These are phyloP conservation scores for Acanthamoeba castellanii DNA, from an alignment of 208 protist species.

Conservation along the genomic window DNA sequence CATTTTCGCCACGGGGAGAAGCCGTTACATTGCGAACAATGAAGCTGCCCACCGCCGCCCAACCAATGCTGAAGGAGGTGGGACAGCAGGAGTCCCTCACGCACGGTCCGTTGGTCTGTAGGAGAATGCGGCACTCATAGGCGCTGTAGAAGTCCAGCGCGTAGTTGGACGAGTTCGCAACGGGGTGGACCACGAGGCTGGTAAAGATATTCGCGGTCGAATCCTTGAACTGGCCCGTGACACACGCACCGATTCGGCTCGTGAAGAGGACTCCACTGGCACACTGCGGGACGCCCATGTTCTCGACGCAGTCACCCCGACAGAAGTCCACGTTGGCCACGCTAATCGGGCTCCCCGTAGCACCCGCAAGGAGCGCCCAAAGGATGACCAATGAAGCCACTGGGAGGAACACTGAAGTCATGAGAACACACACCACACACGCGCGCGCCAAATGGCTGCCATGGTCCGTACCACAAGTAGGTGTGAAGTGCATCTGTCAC, in stretches of 20 bases:
- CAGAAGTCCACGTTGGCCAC: neutral
- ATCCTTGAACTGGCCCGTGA: neutral
- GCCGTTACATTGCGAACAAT: conserved; percentile 5
- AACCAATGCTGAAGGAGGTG: neutral
- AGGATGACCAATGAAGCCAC: neutral
- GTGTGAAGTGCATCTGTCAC: neutral
- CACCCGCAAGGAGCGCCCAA: neutral
- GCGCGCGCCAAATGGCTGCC: neutral
- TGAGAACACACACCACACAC: neutral
- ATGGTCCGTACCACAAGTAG: neutral
- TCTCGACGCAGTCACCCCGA: neutral
- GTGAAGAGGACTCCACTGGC: neutral
- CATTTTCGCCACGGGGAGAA: neutral
- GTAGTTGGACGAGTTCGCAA: neutral
- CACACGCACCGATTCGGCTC: neutral
- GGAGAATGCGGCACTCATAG: neutral
- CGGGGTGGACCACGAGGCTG: neutral
- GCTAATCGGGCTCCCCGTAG: neutral
- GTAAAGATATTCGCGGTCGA: neutral
- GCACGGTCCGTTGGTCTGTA: neutral
- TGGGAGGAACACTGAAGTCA: conserved; percentile 10
- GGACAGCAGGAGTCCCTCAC: neutral
- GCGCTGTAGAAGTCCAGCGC: neutral
- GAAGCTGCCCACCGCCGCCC: neutral
- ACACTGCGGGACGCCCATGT: neutral